Base-by-base conservation (phyloP, 192 early-diverging fungal species). In the Podila horticola region DNA sequence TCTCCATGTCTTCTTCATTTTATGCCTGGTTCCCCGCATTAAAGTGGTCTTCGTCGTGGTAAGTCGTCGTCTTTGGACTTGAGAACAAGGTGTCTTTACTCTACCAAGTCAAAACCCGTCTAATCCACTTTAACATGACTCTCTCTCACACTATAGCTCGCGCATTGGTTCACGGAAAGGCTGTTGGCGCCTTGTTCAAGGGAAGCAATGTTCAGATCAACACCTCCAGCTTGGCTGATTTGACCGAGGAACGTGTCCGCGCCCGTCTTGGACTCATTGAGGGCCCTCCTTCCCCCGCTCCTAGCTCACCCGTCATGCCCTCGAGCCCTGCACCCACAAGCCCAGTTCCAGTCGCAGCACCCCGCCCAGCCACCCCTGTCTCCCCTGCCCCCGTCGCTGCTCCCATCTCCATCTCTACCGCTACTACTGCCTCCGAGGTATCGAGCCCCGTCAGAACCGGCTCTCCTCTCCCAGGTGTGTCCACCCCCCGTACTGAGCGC, bases 91-190 rank as follows among this genome's bases (percentile, higher is more conserved):
- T 36, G 34, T 36, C 34, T 36, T 10, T 9, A 36, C 34, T 36
- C 6, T 36, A 31, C 31, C 34, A 11, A 36, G 11, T 10, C 34
- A 9, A 36, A 7, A 7, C 10, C 11, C 10, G 4, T 36, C 34
- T 9, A 36, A 36, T 36, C 10, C 26, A 34, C 49, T n/a, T 67
- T 28, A 20, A 11, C 41, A 13, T 58, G 38, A 19, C n/a, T 58
- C 1, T 13, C 19, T 66, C 34, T 31, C 28, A 36, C 41, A 10
- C 31, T 60, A 69, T 71, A 90, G 90, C 89, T 38, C 86, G 89
- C 68, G 86, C 88, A 55, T 74, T 91, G 45, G 90, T 91, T 19
- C 90, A 91, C 66, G 88, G 90, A 63, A 83, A 89, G 68, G 87
- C 90, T 51, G 88, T 91, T 63, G 90, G 84, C 24, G 74, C 79